Base-by-base conservation (phyloP, 1,139 yeast species). In the Candida neerlandica region DNA sequence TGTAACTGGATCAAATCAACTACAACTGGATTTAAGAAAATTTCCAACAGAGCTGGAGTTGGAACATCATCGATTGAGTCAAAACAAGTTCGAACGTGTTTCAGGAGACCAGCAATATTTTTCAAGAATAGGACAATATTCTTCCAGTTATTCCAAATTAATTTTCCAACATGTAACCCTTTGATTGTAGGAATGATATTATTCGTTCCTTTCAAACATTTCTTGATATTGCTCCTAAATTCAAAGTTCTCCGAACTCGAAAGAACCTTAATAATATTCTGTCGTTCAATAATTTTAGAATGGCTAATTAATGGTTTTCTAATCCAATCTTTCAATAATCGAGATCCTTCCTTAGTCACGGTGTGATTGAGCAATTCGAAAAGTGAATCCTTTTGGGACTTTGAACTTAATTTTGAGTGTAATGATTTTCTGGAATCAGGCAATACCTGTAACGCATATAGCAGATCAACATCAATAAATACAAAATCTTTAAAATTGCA, bases 391-490 rank as follows among this genome's bases (percentile, higher is more conserved):
- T 55, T 55, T 49, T 58, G 42, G 10, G 16, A 21, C 15, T 53
- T 49, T 1, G 56, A 55, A 10, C 7, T 10, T 6, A 30, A 33
- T 4, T 46, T 42, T 2, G 33, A 7, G 18, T 44, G 51, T 5
- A n/a, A 21, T 16, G 47, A 47, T 11, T 39, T 23, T 5, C 42
- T 29, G 7, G 41, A 33, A 1, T 65, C 64, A 3, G 54, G 42
- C 34, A 71, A 58, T 1, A 73, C 60, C 39, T 61, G 61, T 5
- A 73, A 51, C 0, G 77, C 62, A 32, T 56, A 51, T 29, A 73
- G 54, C 37, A 73, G 61, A 43, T 71, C 73, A n/a, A 63, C 57
- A 55, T 73, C 77, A 23, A 73, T 49, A 30, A 62, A 56, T 67
- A 73, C 59, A 12, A 50, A 45, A 30, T 60, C 57, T n/a, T 55